Percentiles rank a stretch among this genome's conserved stretches.
Conservation (phyloP, 2,329 filamentous ascomycete genomes). For the Massarina eburnea region DNA sequence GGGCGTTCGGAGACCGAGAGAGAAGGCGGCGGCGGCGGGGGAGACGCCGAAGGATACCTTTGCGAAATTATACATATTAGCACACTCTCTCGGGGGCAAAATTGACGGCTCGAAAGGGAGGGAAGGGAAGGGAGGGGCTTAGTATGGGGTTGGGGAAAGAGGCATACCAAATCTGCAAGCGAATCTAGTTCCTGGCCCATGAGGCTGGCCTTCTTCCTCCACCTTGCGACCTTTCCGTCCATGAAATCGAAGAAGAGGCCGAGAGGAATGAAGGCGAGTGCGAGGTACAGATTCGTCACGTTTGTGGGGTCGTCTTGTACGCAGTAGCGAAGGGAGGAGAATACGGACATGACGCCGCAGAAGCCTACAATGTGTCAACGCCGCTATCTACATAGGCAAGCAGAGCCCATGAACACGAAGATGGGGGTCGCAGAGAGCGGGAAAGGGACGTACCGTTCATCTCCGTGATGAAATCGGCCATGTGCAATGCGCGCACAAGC, state of each 20-base stretch:
- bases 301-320: conserved; percentile 66
- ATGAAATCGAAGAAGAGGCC: conserved; percentile 93
- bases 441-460: conserved; percentile 60
- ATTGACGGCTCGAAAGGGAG: no score
- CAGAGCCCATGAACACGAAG: no score
- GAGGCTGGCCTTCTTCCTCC: conserved; percentile 93
- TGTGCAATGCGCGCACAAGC: conserved; percentile 63
- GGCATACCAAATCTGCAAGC: conserved; percentile 82
- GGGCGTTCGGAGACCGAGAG: conserved; percentile 81
- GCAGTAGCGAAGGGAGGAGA: conserved; percentile 92
- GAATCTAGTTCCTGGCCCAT: conserved; percentile 99
- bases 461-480: conserved; percentile 82
- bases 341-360: conserved; percentile 92
- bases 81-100: background rate
- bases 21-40: conserved; percentile 84
- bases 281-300: conserved; percentile 73
- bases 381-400: no score
- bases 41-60: conserved; percentile 95
- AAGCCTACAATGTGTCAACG: conserved; percentile 57
- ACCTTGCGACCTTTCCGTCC: conserved; percentile 93
- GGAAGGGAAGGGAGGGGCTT: background rate
- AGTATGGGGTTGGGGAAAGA: background rate
- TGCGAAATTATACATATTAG: background rate
- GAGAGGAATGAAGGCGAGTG: conserved; percentile 85
- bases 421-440: background rate